Percentiles rank a stretch among this genome's conserved stretches.
phyloP scores from a whole-genome alignment of 805 yeast species.

The Suhomyces faveliae region DNA sequence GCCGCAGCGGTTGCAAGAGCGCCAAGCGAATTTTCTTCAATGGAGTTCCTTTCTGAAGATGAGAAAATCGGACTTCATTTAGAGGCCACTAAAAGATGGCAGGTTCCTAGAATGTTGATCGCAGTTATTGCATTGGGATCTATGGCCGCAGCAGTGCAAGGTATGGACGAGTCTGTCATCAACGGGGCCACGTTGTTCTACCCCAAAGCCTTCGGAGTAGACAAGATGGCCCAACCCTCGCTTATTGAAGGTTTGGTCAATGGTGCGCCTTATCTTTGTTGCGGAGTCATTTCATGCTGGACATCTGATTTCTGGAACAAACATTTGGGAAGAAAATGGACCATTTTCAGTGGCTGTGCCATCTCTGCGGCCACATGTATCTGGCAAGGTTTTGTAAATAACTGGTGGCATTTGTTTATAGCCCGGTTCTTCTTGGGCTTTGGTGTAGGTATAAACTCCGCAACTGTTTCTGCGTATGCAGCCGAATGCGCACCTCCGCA shows the following conservation, averaged over 20 bases:
- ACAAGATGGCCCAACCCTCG: slow-evolving; percentile 34
- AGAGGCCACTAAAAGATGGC: slow-evolving; percentile 44
- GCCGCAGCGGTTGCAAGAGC: slow-evolving; percentile 61
- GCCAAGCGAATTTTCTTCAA: slow-evolving; percentile 56
- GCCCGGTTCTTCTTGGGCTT: slow-evolving; percentile 58
- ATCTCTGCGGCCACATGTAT: slow-evolving; percentile 60
- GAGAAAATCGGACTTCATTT: slow-evolving; percentile 49
- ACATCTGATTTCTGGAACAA: slow-evolving; percentile 52
- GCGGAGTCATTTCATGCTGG: slow-evolving; percentile 61
- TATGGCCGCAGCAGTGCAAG: slow-evolving; percentile 70
- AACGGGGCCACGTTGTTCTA: slow-evolving; percentile 66
- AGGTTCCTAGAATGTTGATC: slow-evolving; percentile 47
- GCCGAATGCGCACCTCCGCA: slow-evolving; percentile 63
- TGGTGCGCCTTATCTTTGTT: slow-evolving; percentile 66
- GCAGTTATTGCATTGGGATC: slow-evolving; percentile 61
- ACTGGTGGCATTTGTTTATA: slow-evolving; percentile 59
- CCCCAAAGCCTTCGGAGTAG: slow-evolving; percentile 54
- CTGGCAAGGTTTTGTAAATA: slow-evolving; percentile 66
- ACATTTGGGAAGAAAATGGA: slow-evolving; percentile 57
- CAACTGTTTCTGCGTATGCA: slow-evolving; percentile 66
- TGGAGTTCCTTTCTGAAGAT: slow-evolving; percentile 46
- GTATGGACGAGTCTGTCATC: slow-evolving; percentile 71
- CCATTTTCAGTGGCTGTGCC: slow-evolving; percentile 58
- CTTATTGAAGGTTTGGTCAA: slow-evolving; percentile 55
- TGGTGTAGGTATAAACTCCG: slow-evolving; percentile 66